phyloP scores from a whole-genome alignment of 1,284 basidiomycete species.

The Pterula multifida region DNA sequence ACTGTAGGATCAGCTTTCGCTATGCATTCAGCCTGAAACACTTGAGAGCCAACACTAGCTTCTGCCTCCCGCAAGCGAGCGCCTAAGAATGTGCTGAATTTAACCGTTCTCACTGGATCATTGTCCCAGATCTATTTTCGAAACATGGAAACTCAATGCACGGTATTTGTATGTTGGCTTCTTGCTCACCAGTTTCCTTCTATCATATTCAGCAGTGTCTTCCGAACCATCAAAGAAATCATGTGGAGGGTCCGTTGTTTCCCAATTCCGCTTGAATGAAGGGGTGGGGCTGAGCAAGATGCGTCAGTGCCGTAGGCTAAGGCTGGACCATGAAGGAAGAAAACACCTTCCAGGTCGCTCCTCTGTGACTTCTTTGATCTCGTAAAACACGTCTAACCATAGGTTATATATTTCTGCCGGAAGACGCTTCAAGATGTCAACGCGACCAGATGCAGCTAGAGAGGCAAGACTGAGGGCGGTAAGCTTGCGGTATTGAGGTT shows the following conservation, averaged over 20 bases:
- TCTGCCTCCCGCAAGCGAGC: conserved; percentile 50
- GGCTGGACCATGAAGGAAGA: no score
- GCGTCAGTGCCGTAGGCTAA: no score
- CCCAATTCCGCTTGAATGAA: conserved; percentile 52
- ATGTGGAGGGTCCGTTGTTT: conserved; percentile 39
- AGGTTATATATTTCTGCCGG: conserved; percentile 74
- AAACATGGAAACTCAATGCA: no score
- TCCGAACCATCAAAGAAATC: conserved; percentile 47
- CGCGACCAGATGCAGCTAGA: conserved; percentile 56
- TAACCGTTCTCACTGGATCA: conserved; percentile 55
- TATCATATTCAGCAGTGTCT: conserved; percentile 56
- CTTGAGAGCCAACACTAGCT: conserved; percentile 35
- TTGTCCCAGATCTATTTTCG: conserved; percentile 44
- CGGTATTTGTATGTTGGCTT: no score
- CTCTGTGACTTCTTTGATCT: conserved; percentile 61
- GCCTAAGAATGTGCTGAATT: conserved; percentile 47
- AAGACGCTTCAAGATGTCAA: conserved; percentile 59
- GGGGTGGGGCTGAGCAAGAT: conserved; percentile 9
- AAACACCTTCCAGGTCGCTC: conserved; percentile 27
- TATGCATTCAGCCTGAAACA: conserved; percentile 49
- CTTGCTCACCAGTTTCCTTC: conserved; percentile 45
- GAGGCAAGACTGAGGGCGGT: conserved; percentile 63
- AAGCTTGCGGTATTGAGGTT: conserved; percentile 63
- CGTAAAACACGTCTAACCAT: conserved; percentile 84
- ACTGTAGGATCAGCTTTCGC: conserved; percentile 55